Evolutionary conservation across 2,329 filamentous ascomycete species (phyloP), one percentile per base, ranked within the genome.

Genomic region (Fusarium acutatum): DNA sequence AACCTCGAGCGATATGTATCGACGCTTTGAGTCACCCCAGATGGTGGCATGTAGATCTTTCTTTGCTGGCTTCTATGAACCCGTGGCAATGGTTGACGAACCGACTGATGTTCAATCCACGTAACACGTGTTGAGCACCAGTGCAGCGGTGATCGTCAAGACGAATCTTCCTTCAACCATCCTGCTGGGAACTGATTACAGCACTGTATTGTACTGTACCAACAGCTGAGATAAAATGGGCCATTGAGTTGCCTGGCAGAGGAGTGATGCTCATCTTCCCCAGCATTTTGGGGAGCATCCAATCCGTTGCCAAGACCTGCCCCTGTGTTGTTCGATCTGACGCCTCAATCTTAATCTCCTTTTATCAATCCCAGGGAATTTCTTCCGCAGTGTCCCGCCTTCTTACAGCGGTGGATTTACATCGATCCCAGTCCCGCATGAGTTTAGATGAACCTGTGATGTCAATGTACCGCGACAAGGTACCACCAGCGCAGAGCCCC

Each of bases 11-110:
- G 53, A 59, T 58, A 49, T 17, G 30, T 28, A 30, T 43, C 54
- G 52, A 32, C 58, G 40, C 24, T 46, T 63, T 38, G 38, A 40
- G 49, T 67, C 66, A 43, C 60, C 67, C 71, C 52, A 60, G 71
- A 54, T 60, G 56, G 22, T 43, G 38, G 44, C 44, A 24, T 60
- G 71, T 66, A 69, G 71, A 74, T 74, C 71, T 72, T 74, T 59
- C 68, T 74, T 52, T 53, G 71, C 72, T 74, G 59, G 67, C 68
- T 69, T 56, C 41, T n/a, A 56, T n/a, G 49, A 59, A 72, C 59
- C 71, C 71, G 54, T 40, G 60, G 64, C 57, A 60, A 54, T 72
- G 71, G 59, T 69, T 58, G 26, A 68, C 47, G 60, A 47, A 64
- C 50, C 53, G 49, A 64, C 32, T 71, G 47, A 57, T n/a, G 58